A percentile compares a stretch with the other conserved stretches of the same genome.
phyloP scores from a whole-genome alignment of 768 basidiomycete genomes.

The Mycena galopus region DNA sequence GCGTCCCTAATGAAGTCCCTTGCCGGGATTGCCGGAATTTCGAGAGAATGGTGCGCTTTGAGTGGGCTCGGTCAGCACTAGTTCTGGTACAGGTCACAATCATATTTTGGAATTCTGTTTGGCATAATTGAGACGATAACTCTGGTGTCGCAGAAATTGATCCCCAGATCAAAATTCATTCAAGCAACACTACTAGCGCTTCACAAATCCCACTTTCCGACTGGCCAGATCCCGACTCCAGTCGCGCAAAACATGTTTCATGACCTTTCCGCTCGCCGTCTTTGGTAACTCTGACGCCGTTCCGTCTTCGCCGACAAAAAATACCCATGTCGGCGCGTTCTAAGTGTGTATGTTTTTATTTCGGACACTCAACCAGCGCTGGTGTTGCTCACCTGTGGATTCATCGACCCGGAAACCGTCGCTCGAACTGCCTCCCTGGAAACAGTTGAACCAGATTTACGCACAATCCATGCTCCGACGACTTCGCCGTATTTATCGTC shows the following conservation, averaged over 20 bases:
- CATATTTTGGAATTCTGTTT: too few relatives aligned
- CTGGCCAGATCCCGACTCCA: constrained; percentile 74
- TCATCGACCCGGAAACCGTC: constrained; percentile 72
- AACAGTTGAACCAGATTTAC: constrained; percentile 55
- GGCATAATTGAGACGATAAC: too few relatives aligned
- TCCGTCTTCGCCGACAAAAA: constrained; percentile 82
- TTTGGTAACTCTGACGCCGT: constrained; percentile 74
- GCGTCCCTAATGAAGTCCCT: too few relatives aligned
- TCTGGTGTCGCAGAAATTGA: too few relatives aligned
- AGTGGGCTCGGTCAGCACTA: too few relatives aligned
- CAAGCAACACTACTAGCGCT: not conserved
- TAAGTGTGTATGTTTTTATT: not conserved
- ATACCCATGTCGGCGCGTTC: constrained; percentile 66
- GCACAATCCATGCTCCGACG: constrained; percentile 84
- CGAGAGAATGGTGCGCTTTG: too few relatives aligned
- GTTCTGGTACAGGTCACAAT: too few relatives aligned
- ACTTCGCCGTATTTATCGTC: constrained; percentile 80
- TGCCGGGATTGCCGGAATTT: too few relatives aligned
- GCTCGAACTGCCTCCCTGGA: constrained; percentile 67
- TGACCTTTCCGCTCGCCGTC: constrained; percentile 90
- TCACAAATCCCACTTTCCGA: constrained; percentile 56
- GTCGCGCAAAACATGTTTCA: constrained; percentile 81
- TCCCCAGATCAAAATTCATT: too few relatives aligned
- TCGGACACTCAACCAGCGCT: not conserved
- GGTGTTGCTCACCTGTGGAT: constrained; percentile 74